Conservation (phyloP, 345 rosid species). For the Diplotaxis tenuifolia region DNA sequence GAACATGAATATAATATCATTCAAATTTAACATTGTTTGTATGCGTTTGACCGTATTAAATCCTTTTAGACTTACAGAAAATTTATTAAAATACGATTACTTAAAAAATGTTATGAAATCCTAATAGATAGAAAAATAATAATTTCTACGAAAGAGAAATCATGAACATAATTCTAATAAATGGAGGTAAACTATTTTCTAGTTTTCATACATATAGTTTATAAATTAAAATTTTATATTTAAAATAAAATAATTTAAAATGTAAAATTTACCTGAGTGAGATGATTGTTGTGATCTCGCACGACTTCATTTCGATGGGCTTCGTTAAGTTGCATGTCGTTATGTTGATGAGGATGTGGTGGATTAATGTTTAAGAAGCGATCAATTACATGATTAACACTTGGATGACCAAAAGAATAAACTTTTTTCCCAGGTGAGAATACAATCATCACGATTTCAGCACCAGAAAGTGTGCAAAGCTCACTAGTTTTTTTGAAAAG, state of each 20-base stretch:
- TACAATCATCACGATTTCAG: slow-evolving; percentile 17
- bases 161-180: neutral
- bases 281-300: slow-evolving; percentile 50
- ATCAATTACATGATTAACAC: slow-evolving; percentile 37
- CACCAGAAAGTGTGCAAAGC: slow-evolving; percentile 28
- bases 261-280: slow-evolving; percentile 36
- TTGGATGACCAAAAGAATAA: slow-evolving; percentile 62
- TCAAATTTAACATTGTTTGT: neutral
- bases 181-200: neutral
- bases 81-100: neutral
- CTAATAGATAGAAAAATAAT: neutral
- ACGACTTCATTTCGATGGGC: slow-evolving; percentile 42
- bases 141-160: neutral
- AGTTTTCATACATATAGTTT: neutral
- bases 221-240: neutral
- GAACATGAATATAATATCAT: too few species aligned
- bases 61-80: neutral
- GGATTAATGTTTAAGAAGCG: slow-evolving; percentile 34
- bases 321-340: slow-evolving; percentile 28
- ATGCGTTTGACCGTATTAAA: neutral
- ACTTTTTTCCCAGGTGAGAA: slow-evolving; percentile 39
- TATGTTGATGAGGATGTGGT: neutral
- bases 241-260: neutral
- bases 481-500: slow-evolving; percentile 35
- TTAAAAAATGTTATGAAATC: neutral